Base-by-base conservation (phyloP, 352 stramenopile species). In the Aphanomyces invadans region DNA sequence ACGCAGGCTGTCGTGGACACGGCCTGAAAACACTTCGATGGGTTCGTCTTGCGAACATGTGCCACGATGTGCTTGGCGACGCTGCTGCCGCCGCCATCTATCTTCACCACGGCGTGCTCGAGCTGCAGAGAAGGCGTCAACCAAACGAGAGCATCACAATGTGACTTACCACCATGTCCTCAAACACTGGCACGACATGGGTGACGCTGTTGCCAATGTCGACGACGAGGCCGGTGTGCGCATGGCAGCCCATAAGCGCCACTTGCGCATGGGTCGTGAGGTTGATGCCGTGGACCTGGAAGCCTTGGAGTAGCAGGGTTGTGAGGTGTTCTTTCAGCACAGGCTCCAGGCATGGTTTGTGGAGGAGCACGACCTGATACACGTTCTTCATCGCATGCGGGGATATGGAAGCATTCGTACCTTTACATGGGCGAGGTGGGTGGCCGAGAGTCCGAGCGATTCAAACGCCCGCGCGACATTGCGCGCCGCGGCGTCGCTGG, bases 91-190 rank as follows among this genome's bases (percentile, higher is more conserved):
- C 36, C 36, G 36, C 36, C 36, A 42, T 42, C 36, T 26, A 44
- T 45, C 32, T 36, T 67, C 10, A 67, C 60, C 15, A 57, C 26
- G 23, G 60, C 60, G 44, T 67, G 60, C 10, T 67, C 39, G 28
- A 67, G 32, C 60, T 67, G 39, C 28, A 49, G 7, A n/a, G n/a
- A n/a, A n/a, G n/a, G n/a, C 23, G 15, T 55, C 28, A 5, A 42
- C 36, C 36, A n/a, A n/a, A n/a, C n/a, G n/a, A n/a, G n/a, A n/a
- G n/a, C n/a, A n/a, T n/a, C n/a, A n/a, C n/a, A n/a, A n/a, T n/a
- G n/a, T n/a, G n/a, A n/a, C 39, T 28, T 44, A 67, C 60, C 7
- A 67, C 42, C 60, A 67, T 67, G 44, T 67, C 60, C 36, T 67
- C 60, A 59, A 60, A 67, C 19, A 67, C 54, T 9, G 60, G 60